Evolutionary conservation across 345 rosid genomes (phyloP), one percentile per base, ranked within the genome.

Genomic region (Erucastrum elatum): DNA sequence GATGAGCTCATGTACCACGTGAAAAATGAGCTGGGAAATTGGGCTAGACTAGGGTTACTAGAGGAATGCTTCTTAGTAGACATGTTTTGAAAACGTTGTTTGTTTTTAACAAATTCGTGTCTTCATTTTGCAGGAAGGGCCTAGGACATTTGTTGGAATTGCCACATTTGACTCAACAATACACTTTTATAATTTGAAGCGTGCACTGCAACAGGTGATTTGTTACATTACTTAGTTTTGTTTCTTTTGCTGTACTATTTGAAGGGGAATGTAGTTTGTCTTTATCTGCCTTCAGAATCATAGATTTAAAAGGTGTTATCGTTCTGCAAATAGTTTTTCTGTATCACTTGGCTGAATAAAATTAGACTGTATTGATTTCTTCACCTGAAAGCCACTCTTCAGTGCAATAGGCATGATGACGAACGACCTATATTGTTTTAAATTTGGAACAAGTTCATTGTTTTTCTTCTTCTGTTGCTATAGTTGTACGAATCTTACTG

Each of bases 111-210:
- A 35, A 70, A 75, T 8, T 17, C 55, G 4, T 75, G 53, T 55
- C 56, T 70, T 21, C 56, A 68, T 76, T 71, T 84, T 86, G 75
- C 92, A 96, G 99, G 99, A 96, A 89, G 98, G 98, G 76, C 94
- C 90, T 30, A 89, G 93, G 83, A 96, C 99, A 59, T 86, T 90
- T 89, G 98, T 93, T 44, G 99, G 99, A 82, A 85, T 96, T 80
- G 99, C 98, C 58, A 96, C 99, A 64, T 93, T 90, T 85, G 99
- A 96, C 85, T 89, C 94, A 13, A 87, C 99, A 53, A 89, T 96
- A 72, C 97, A 96, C 81, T 96, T 96, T 77, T 96, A 96, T 80
- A 93, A 90, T 83, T 83, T 96, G 83, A 96, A 96, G 83, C 92
- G 96, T n/a, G 96, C 98, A 61, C 75, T 95, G 66, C 98, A 93